Conservation (phyloP, 192 early-diverging fungal species). For the Mortierella alpina region DNA sequence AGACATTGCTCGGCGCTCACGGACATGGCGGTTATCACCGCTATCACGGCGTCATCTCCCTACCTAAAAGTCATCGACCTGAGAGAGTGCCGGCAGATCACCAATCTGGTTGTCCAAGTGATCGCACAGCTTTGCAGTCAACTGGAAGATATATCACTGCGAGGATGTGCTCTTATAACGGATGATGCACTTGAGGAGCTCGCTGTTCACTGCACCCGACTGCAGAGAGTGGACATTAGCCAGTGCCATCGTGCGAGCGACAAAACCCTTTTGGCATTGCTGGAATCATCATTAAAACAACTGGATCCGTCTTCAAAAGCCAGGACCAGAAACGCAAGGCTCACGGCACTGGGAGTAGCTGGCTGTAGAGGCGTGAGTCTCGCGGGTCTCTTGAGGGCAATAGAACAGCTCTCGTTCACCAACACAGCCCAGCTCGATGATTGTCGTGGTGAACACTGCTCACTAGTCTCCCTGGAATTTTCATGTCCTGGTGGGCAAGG, state of each 20-base stretch:
- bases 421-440: neutral
- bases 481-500: conserved; percentile 12
- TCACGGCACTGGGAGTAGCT: conserved; percentile 22
- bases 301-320: neutral
- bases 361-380: conserved; percentile 37
- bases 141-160: conserved; percentile 34
- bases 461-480: conserved; percentile 29
- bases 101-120: conserved; percentile 36
- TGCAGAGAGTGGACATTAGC: conserved; percentile 24
- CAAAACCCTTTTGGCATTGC: conserved; percentile 14
- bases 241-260: conserved; percentile 23
- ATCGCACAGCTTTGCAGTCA: conserved; percentile 30
- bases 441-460: neutral
- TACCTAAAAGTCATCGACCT: conserved; percentile 35
- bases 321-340: conserved; percentile 14
- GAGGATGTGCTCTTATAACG: conserved; percentile 27
- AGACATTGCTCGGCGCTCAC: conserved; percentile 34
- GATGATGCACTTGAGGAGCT: conserved; percentile 43
- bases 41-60: conserved; percentile 35
- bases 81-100: conserved; percentile 34
- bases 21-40: conserved; percentile 32
- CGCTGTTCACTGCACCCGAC: conserved; percentile 15
- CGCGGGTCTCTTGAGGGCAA: conserved; percentile 16
- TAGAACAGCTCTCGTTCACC: neutral
- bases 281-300: conserved; percentile 11